Base-by-base conservation (phyloP, 208 protist species). In the Entamoeba invadens region DNA sequence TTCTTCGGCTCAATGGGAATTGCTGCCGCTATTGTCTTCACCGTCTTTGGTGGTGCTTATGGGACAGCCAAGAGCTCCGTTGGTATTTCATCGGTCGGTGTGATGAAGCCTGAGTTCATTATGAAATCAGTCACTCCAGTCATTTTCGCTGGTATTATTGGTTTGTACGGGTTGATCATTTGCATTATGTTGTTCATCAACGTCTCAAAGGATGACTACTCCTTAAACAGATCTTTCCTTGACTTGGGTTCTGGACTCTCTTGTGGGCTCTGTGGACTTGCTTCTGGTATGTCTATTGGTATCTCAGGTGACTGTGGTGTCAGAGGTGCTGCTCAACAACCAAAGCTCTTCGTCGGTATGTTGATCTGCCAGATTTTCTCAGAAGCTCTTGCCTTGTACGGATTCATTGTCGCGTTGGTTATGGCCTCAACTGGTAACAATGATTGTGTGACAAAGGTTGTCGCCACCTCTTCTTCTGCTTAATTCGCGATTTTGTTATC, bases 331-430 rank as follows among this genome's bases (percentile, higher is more conserved):
- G 97, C 96, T 0, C 95, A 96, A 95, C 97, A 99, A 96, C 98
- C 98, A 93, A 98, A 97, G 95, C 97, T 99, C 42, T 99, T 99
- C 96, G 98, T 99, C 57, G 97, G 97, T 92, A 99, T 99, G 98
- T 98, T 99, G 96, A 97, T 99, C 87, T 99, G 99, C 96, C 97
- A 99, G 44, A 99, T 99, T 98, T 99, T 99, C 96, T 98, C 98
- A 38, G 99, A 99, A 96, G 98, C 98, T 93, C 97, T 99, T 18
- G 99, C 98, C 94, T 95, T 99, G 4, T 98, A 99, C 95, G 99
- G 99, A 92, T 97, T 99, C 93, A 99, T 99, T 95, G 57, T 77
- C 38, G 57, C 57, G 10, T 77, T 77, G 57, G 38, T 77, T 77
- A 77, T 77, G 57, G 57, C 57, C 0, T 2, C 57, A 77, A 77